Percentiles rank a stretch among this genome's conserved stretches.
Evolutionary conservation across 148 eudicot genomes (phyloP).

Genomic region (Chenopodium formosanum): DNA sequence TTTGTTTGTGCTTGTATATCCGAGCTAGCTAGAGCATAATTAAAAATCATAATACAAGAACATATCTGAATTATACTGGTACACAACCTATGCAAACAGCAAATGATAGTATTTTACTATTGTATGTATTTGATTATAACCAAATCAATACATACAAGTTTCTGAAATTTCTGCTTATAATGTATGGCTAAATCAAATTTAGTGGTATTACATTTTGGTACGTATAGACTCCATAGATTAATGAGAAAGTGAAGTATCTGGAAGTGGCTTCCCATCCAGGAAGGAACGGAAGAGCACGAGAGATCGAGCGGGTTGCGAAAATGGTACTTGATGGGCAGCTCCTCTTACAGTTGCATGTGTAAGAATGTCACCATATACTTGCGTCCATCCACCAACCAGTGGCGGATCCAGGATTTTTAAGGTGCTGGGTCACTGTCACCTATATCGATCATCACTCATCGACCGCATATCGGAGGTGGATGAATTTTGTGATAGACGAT

Average conservation of each 20-base stretch:
- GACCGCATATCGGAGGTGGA: too few relatives aligned
- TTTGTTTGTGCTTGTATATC: too few relatives aligned
- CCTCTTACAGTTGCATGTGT: constrained; percentile 77
- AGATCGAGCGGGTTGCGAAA: constrained; percentile 65
- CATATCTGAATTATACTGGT: too few relatives aligned
- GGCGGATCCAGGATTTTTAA: too few relatives aligned
- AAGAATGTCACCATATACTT: constrained; percentile 53
- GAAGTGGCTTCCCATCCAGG: constrained; percentile 48
- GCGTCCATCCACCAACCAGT: constrained; percentile 75
- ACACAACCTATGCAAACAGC: too few relatives aligned
- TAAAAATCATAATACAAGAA: too few relatives aligned
- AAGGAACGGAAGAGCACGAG: constrained; percentile 56
- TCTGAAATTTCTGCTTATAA: not conserved
- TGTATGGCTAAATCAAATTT: not conserved
- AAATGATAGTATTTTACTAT: too few relatives aligned
- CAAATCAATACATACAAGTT: not conserved
- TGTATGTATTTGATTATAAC: too few relatives aligned
- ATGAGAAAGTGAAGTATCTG: constrained; percentile 4
- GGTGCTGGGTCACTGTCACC: too few relatives aligned
- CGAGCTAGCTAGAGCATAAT: too few relatives aligned
- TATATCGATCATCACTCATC: too few relatives aligned
- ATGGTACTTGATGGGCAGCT: constrained; percentile 73
- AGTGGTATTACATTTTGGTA: not conserved
- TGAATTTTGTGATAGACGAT: too few relatives aligned
- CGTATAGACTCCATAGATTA: not conserved